Evolutionary conservation across 2,329 filamentous ascomycete genomes (phyloP), one percentile per base, ranked within the genome.

Genomic region (Pyricularia sp.): DNA sequence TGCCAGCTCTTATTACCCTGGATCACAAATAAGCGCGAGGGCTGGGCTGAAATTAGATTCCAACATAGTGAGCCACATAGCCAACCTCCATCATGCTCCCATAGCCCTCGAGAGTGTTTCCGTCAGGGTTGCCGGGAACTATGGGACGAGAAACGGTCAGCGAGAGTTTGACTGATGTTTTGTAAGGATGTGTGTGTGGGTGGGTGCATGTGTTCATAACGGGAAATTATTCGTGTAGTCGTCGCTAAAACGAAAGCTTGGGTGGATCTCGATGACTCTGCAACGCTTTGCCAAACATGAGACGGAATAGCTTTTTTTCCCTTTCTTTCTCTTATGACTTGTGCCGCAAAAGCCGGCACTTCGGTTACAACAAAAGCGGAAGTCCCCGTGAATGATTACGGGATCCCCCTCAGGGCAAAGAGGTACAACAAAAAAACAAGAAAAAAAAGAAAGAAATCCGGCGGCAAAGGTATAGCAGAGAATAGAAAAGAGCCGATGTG

Each of bases 111-210:
- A 68, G 20, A 3, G 72, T 76, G 25, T 64, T 65, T 20, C 42
- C 33, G 72, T 83, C 82, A 3, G 84, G 82, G 17, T 74, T 23
- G 4, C 84, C 84, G 10, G 65, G 65, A 50, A 66, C 65, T 66
- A 31, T 55, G 65, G 42, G 42, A 50, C 42, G 42, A n/a, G n/a
- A n/a, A 50, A 50, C 42, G 20, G 20, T 50, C 42, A 50, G 42
- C 42, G 42, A 50, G 42, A 50, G 42, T 50, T 50, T 6, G 17
- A 50, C 17, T n/a, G 42, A 50, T 50, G 42, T 50, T 3, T 14
- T 36, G 12, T 3, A 9, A 33, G 31, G 10, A 11, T 5, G 33
- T 14, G 33, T 36, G 33, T 36, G 33, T 36, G 10, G 1, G 31
- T 33, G 9, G 5, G 31, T 33, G 31, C 9, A 11, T 33, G 6